Evolutionary conservation across 169 alveolate genomes (phyloP).

Genomic region (Eimeria acervulina): DNA sequence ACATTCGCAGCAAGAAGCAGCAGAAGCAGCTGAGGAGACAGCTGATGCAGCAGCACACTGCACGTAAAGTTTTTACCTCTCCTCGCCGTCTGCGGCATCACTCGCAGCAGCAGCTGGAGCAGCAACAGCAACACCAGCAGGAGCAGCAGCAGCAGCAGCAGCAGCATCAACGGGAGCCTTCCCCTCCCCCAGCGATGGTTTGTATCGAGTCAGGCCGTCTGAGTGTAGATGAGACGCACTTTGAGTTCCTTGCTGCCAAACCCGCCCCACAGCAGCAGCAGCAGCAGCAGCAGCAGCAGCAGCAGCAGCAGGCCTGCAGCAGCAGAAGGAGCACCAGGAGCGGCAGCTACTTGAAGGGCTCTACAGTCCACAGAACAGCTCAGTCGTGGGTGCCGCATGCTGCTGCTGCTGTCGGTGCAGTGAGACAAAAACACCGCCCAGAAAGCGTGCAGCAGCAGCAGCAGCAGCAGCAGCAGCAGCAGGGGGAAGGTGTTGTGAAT

Average conservation of each 20-base stretch:
- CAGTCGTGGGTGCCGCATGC: conserved; percentile 63
- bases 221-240: neutral
- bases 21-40: conserved; percentile 16
- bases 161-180: conserved; percentile 2
- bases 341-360: conserved; percentile 6
- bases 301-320: conserved; percentile 33
- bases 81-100: neutral
- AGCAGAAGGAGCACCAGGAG: conserved; percentile 16
- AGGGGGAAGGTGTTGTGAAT: neutral
- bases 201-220: neutral
- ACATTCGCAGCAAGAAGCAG: conserved; percentile 14
- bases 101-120: neutral
- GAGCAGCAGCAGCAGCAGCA: conserved; percentile 46
- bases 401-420: conserved; percentile 60
- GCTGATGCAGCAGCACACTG: conserved; percentile 30
- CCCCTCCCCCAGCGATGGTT: conserved; percentile 44
- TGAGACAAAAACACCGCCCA: neutral
- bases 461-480: conserved; percentile 59
- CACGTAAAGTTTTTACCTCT: neutral
- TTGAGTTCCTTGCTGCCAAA: neutral
- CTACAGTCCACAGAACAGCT: neutral
- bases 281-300: conserved; percentile 68
- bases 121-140: conserved; percentile 41
- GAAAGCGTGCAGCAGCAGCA: neutral
- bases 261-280: conserved; percentile 54